Conservation (phyloP, 2,329 filamentous ascomycete species). For the Verticillium longisporum region DNA sequence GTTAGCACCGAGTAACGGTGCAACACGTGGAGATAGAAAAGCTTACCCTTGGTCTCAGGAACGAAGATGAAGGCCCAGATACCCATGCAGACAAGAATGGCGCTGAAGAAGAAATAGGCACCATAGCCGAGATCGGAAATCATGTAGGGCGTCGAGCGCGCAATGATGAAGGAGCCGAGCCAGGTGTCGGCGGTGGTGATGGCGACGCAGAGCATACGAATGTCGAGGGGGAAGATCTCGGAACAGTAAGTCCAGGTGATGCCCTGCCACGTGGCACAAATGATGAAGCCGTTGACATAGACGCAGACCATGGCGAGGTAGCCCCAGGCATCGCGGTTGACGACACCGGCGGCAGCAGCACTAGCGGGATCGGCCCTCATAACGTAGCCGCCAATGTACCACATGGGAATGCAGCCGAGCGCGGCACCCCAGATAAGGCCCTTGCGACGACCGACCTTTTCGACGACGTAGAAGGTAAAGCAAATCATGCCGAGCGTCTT, state of each 20-base stretch:
- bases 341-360: constrained; percentile 36
- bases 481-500: constrained; percentile 29
- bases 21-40: background rate
- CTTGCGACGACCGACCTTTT: constrained; percentile 39
- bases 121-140: constrained; percentile 35
- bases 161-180: constrained; percentile 32
- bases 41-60: constrained; percentile 41
- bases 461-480: constrained; percentile 37
- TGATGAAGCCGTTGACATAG: constrained; percentile 34
- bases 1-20: background rate
- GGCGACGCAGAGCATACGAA: constrained; percentile 26
- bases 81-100: constrained; percentile 35
- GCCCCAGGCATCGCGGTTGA: constrained; percentile 31
- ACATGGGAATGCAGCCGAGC: constrained; percentile 30
- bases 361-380: constrained; percentile 22
- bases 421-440: constrained; percentile 36
- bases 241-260: constrained; percentile 37
- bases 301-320: constrained; percentile 38
- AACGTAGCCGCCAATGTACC: constrained; percentile 31
- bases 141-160: constrained; percentile 32
- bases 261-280: constrained; percentile 33
- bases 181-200: constrained; percentile 27
- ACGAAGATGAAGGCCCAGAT: constrained; percentile 42
- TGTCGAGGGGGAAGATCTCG: constrained; percentile 36
- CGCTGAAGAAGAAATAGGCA: constrained; percentile 46